phyloP scores from a whole-genome alignment of 2,329 filamentous ascomycete species.

The Escovopsis sp. region DNA sequence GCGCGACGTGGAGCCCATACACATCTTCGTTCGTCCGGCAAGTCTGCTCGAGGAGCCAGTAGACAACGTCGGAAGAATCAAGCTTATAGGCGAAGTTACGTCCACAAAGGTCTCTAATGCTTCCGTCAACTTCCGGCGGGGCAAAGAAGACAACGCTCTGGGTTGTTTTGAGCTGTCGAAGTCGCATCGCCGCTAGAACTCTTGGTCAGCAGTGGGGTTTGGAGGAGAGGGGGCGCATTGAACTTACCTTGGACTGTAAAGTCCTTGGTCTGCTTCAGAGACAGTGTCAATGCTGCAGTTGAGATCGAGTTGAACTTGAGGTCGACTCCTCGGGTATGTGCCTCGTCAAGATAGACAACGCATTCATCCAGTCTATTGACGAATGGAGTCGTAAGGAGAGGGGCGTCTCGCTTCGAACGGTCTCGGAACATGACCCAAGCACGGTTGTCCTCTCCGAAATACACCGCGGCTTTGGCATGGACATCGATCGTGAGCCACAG shows the following conservation, averaged over 20 bases:
- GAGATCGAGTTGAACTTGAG: conserved; percentile 35
- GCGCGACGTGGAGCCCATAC: conserved; percentile 41
- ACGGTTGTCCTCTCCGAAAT: conserved; percentile 28
- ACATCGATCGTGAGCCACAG: conserved; percentile 35
- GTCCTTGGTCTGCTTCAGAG: conserved; percentile 43
- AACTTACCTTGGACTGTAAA: conserved; percentile 41
- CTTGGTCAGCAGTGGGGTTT: conserved; percentile 1
- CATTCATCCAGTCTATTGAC: conserved; percentile 36
- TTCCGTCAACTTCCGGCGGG: conserved; percentile 46
- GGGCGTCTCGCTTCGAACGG: conserved; percentile 26
- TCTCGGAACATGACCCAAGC: conserved; percentile 9
- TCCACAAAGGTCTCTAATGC: conserved; percentile 32
- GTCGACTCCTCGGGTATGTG: conserved; percentile 45
- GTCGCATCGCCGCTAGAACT: conserved; percentile 44
- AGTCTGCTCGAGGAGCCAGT: conserved; percentile 51
- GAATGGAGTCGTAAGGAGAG: conserved; percentile 39
- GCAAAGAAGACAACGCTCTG: conserved; percentile 43
- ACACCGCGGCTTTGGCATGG: conserved; percentile 35
- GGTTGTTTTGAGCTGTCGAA: conserved; percentile 40
- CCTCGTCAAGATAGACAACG: conserved; percentile 34
- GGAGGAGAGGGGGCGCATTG: not conserved
- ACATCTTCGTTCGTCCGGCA: conserved; percentile 45
- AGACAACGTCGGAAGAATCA: conserved; percentile 18
- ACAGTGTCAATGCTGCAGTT: conserved; percentile 39
- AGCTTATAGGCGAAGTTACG: not conserved